Base-by-base conservation (phyloP, 192 early-diverging fungal species). In the Ambispora gerdemannii region DNA sequence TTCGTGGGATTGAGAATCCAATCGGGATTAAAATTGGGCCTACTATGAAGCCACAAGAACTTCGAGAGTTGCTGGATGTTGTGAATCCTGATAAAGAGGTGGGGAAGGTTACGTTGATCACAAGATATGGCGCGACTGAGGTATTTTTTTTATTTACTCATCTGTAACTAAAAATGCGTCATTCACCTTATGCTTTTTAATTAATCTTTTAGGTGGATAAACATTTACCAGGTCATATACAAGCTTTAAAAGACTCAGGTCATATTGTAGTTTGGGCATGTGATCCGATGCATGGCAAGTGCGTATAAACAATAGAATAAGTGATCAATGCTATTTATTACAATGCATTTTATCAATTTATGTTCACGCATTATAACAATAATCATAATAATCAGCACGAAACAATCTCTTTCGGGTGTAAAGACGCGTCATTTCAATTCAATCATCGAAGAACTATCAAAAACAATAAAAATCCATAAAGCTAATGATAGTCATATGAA, bases 221-320 rank as follows among this genome's bases (percentile, higher is more conserved):
- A 67, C 86, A 86, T 68, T 77, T 99, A 30, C 93, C 95, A 0
- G 89, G 80, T 27, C 95, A 97, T 66, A 93, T 99, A 71, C 77
- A 85, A 58, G 95, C 95, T 20, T 93, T 99, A n/a, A 87, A 91
- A 68, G 79, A 77, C 0, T 91, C 94, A 0, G 84, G 84, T 10
- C 95, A 97, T 80, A 82, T 86, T 74, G 93, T 94, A 0, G 94
- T 97, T 8, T 99, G 97, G 97, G 92, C 85, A 35, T 92, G 90
- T 79, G 97, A 99, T 76, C 97, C 97, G 13, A 97, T 96, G 94
- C 97, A 99, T 76, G 97, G 97, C 72, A 99, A 99, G 82, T 83
- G 73, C 50, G 82, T 79, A 30, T 7, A 28, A 10, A 43, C n/a
- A n/a, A n/a, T n/a, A n/a, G n/a, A n/a, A n/a, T n/a, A n/a, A n/a